phyloP scores from a whole-genome alignment of 257 asterid species.

The Cruciata laevipes region DNA sequence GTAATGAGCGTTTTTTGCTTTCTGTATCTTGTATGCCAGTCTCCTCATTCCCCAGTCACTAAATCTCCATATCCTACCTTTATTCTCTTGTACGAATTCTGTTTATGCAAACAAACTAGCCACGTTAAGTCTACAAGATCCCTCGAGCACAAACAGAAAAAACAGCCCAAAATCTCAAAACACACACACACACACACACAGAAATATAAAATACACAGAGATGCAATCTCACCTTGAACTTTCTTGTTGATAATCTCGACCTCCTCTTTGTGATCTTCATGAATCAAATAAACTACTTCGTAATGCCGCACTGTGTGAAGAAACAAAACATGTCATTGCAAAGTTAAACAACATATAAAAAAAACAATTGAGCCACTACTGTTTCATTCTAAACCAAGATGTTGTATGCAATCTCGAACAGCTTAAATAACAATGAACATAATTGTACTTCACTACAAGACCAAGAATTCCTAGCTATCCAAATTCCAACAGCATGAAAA shows the following conservation, averaged over 20 bases:
- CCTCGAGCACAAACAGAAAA: neutral
- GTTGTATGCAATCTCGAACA: neutral
- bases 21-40: constrained; percentile 81
- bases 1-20: constrained; percentile 84
- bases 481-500: neutral
- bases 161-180: neutral
- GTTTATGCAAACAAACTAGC: neutral
- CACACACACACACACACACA: neutral
- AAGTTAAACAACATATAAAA: neutral
- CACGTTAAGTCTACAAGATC: neutral
- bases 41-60: constrained; percentile 97
- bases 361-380: neutral
- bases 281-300: constrained; percentile 89
- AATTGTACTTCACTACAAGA: neutral
- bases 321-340: constrained; percentile 9
- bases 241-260: constrained; percentile 70
- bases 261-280: constrained; percentile 66
- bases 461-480: neutral
- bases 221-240: constrained; percentile 57
- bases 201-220: too few relatives aligned
- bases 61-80: constrained; percentile 91
- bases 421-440: neutral
- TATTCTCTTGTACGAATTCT: constrained; percentile 81
- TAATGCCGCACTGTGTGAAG: constrained; percentile 75
- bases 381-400: neutral